Evolutionary conservation across 495 filamentous ascomycete species (phyloP).

Genomic region (Lichenothelia convexa): DNA sequence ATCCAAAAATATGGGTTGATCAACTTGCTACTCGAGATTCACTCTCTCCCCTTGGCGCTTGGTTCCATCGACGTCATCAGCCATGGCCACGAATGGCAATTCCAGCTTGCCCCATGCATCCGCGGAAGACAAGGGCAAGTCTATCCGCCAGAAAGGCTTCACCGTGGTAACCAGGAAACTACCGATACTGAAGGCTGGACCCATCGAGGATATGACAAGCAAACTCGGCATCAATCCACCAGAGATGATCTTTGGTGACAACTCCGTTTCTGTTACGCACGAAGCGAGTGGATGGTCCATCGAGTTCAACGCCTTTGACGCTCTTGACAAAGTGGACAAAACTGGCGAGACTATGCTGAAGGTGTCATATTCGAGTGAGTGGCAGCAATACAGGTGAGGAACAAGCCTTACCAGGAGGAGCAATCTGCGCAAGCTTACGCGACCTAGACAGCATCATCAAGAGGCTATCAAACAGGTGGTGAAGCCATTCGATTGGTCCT

Average conservation of each 20-base stretch:
- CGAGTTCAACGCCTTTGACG: conserved; percentile 66
- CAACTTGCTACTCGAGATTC: too few relatives aligned
- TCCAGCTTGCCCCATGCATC: too few relatives aligned
- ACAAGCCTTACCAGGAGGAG: too few relatives aligned
- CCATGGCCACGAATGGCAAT: too few relatives aligned
- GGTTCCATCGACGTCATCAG: too few relatives aligned
- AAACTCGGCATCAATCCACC: conserved; percentile 70
- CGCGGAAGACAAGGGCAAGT: not conserved
- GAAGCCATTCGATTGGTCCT: conserved; percentile 95
- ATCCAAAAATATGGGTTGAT: too few relatives aligned
- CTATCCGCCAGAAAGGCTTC: not conserved
- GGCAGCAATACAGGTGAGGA: conserved; percentile 57
- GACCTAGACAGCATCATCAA: conserved; percentile 53
- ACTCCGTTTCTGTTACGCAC: conserved; percentile 59
- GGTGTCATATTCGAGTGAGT: conserved; percentile 80
- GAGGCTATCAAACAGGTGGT: conserved; percentile 86
- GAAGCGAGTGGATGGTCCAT: conserved; percentile 49
- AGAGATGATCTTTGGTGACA: conserved; percentile 99
- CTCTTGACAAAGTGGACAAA: conserved; percentile 81
- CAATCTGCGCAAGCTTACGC: conserved; percentile 11
- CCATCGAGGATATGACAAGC: conserved; percentile 71
- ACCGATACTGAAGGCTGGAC: conserved; percentile 76
- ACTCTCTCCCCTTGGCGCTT: too few relatives aligned
- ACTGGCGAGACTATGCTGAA: conserved; percentile 76
- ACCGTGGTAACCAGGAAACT: conserved; percentile 63